Base-by-base conservation (phyloP, 768 basidiomycete genomes). In the Fomitopsis pulvina region DNA sequence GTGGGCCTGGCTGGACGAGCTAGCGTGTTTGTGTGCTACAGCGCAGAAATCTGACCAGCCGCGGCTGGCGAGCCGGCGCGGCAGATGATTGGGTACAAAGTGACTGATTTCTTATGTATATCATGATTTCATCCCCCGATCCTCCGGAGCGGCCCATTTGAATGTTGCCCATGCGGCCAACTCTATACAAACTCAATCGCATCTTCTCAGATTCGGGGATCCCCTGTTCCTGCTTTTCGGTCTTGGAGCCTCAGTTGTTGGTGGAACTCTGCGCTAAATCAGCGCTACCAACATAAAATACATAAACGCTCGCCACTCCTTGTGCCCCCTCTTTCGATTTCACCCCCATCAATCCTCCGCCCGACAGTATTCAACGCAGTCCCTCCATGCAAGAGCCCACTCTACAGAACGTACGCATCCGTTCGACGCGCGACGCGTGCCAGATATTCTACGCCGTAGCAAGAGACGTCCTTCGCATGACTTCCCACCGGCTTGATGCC, bases 381-480 rank as follows among this genome's bases (percentile, higher is more conserved):
- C 52, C 54, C 50, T 34, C 51, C 48, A 85, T 87, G 83, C 88
- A 91, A 65, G 76, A 74, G 38, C 88, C 88, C 38, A 88, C 88
- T 47, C 74, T 87, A 45, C 76, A 77, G 47, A 83, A 82, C 63
- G 80, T 88, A 39, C 83, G 86, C 64, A 82, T 90, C 56, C 80
- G 86, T 57, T 85, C 83, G 3, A 86, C 85, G 12, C 74, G 80
- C 55, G 88, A 91, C 63, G 87, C 88, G n/a, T 73, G 85, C 45
- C 82, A 84, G 54, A 83, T 91, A 59, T 90, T 91, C 67, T 73
- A 85, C 61, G 89, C 80, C 43, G 88, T 90, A 45, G 83, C 85
- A 9, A 73, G 73, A 52, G 75, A 80, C 58, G 63, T 72, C 49
- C 72, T 90, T 38, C 85, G 86, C 42, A 76, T 91, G 61, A 87